Evolutionary conservation across 1,284 basidiomycete species (phyloP).

Genomic region (Fereydounia khargensis): DNA sequence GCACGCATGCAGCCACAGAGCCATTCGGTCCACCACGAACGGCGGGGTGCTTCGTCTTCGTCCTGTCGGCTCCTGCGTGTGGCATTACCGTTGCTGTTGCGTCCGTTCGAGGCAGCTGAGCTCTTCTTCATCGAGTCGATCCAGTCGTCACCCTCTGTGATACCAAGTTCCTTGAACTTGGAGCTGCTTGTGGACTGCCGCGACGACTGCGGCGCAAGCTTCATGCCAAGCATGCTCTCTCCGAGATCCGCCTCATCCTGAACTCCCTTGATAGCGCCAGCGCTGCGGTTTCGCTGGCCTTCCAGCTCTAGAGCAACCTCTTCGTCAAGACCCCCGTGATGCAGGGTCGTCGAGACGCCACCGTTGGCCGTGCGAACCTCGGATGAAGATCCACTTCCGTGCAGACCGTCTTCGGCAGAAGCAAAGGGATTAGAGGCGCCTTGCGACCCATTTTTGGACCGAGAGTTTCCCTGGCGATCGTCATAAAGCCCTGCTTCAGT

Average conservation of each 20-base stretch:
- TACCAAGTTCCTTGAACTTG: conserved; percentile 32
- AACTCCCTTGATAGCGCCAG: not conserved
- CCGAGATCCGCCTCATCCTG: conserved; percentile 12
- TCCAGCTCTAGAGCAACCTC: conserved; percentile 25
- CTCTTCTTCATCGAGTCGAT: conserved; percentile 7
- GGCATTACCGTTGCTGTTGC: conserved; percentile 2
- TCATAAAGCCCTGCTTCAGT: conserved; percentile 28
- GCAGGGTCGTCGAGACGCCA: conserved; percentile 19
- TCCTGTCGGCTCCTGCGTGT: not conserved
- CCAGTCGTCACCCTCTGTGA: conserved; percentile 26
- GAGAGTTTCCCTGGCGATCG: conserved; percentile 6
- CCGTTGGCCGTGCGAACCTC: not conserved
- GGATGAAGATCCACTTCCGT: too few species aligned
- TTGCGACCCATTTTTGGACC: too few species aligned
- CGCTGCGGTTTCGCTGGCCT: not conserved
- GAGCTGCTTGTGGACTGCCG: conserved; percentile 29
- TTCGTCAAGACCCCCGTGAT: conserved; percentile 26
- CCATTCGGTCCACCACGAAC: conserved; percentile 40
- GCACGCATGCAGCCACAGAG: conserved; percentile 33
- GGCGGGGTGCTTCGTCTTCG: conserved; percentile 8
- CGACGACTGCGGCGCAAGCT: conserved; percentile 1
- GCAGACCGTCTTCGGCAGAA: not conserved
- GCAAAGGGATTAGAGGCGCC: not conserved
- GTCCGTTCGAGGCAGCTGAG: not conserved
- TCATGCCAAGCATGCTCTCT: conserved; percentile 7